Evolutionary conservation across 495 filamentous ascomycete genomes (phyloP), one percentile per base, ranked within the genome.

Genomic region (Tuber borchii): DNA sequence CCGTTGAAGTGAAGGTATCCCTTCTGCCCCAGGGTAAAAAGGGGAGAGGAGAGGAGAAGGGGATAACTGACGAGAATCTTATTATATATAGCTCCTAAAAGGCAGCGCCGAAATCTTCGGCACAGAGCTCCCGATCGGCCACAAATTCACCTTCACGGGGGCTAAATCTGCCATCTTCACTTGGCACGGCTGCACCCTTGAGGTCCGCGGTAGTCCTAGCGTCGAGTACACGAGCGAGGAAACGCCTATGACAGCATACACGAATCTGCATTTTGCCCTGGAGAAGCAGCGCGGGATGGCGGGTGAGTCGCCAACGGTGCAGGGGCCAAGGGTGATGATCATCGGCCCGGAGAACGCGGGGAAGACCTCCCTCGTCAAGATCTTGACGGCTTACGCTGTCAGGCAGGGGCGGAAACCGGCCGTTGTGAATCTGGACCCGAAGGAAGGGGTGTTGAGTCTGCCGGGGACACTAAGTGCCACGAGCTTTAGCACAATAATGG

Each of bases 21-120:
- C 31, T 22, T 44, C 51, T 12, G 2, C 56, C 43, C 8, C 4
- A 16, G 12, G 26, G 26, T 16, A 3, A 34, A 34, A 65, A 17
- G n/a, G 31, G 26, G 56, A 34, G 56, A 34, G 26, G 26, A 34
- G 26, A 34, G 17, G 26, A 14, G 16, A 14, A 34, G 6, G n/a
- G n/a, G n/a, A n/a, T n/a, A n/a, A 17, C 56, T 65, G 12, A 65
- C 17, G 56, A 2, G 56, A 17, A 42, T n/a, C 61, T 70, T 65
- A 39, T 4, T 39, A 39, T 39, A 91, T n/a, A n/a, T n/a, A n/a
- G 88, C 87, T 99, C 34, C 84, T 92, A 56, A 88, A 87, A 51
- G 95, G 95, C 78, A 93, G 90, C 19, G 96, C 96, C 61, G 95
- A 99, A 86, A 89, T 96, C 81, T 97, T 98, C 85, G 96, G 96